These are phyloP conservation scores for Penicillium brevicompactum DNA, from an alignment of 2,329 filamentous ascomycete species.

Conservation along the genomic window DNA sequence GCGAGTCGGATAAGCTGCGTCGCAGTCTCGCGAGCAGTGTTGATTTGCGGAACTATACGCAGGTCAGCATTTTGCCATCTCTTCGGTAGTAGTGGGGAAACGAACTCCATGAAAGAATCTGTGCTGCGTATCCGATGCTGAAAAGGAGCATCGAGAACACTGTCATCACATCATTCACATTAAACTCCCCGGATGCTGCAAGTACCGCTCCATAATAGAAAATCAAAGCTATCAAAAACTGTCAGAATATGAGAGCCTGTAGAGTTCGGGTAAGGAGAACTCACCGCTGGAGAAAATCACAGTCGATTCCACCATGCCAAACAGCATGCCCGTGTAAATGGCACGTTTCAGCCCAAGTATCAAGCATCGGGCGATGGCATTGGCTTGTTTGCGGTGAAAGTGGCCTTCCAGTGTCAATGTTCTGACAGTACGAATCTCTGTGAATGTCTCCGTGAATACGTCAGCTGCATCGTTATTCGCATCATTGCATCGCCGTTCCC, in stretches of 20 bases:
- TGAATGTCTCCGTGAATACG: conserved; percentile 73
- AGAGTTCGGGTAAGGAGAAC: conserved; percentile 6
- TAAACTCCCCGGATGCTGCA: conserved; percentile 52
- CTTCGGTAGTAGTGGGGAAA: not conserved
- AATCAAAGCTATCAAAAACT: conserved; percentile 59
- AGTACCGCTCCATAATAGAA: conserved; percentile 80
- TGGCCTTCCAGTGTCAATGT: conserved; percentile 72
- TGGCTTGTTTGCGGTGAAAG: conserved; percentile 66
- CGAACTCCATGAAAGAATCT: conserved; percentile 64
- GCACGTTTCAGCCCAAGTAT: conserved; percentile 67
- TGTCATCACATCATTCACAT: conserved; percentile 64
- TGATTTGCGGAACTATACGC: conserved; percentile 71
- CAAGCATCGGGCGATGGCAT: conserved; percentile 56
- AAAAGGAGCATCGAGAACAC: conserved; percentile 85
- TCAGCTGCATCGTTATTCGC: conserved; percentile 62
- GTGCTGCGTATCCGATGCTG: conserved; percentile 71
- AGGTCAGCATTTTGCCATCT: conserved; percentile 7
- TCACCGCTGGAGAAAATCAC: conserved; percentile 67
- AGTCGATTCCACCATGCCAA: conserved; percentile 74
- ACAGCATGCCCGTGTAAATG: conserved; percentile 68
- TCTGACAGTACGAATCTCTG: conserved; percentile 77
- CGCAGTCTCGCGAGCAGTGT: conserved; percentile 71
- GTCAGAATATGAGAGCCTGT: conserved; percentile 6
- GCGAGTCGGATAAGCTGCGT: conserved; percentile 71
- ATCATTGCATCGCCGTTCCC: conserved; percentile 70